Evolutionary conservation across 129 eudicot species (phyloP).

Genomic region (Flaveria robusta): DNA sequence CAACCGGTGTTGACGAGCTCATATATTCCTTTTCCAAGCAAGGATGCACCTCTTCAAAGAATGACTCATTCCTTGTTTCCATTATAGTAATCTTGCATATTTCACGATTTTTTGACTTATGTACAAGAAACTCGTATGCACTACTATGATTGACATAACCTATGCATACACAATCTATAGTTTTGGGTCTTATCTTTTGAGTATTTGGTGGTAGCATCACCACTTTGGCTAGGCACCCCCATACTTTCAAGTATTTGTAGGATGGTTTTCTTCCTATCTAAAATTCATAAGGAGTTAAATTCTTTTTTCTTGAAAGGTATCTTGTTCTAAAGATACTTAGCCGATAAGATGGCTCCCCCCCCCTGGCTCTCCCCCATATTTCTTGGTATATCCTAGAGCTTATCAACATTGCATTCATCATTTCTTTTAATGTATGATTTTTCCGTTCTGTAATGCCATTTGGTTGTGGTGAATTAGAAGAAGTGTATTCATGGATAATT

Average conservation of each 20-base stretch:
- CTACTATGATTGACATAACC: neutral
- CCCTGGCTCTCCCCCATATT: no score
- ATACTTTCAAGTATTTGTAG: neutral
- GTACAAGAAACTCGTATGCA: neutral
- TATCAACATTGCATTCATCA: no score
- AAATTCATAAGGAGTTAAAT: no score
- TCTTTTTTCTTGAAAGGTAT: no score
- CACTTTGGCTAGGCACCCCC: neutral
- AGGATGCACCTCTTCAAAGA: neutral
- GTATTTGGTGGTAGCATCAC: neutral
- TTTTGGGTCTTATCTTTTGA: neutral
- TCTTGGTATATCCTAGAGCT: no score
- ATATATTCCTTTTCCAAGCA: neutral
- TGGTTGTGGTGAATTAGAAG: neutral
- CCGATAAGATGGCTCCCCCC: no score
- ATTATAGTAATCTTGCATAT: neutral
- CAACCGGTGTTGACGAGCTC: neutral
- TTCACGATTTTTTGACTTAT: neutral
- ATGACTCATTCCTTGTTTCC: neutral
- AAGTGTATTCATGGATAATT: neutral
- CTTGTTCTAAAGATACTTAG: no score
- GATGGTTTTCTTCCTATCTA: neutral
- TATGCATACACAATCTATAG: neutral
- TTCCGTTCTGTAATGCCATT: no score
- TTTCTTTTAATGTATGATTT: no score